Evolutionary conservation across 1,284 basidiomycete species (phyloP).

Genomic region (Ustilago nuda): DNA sequence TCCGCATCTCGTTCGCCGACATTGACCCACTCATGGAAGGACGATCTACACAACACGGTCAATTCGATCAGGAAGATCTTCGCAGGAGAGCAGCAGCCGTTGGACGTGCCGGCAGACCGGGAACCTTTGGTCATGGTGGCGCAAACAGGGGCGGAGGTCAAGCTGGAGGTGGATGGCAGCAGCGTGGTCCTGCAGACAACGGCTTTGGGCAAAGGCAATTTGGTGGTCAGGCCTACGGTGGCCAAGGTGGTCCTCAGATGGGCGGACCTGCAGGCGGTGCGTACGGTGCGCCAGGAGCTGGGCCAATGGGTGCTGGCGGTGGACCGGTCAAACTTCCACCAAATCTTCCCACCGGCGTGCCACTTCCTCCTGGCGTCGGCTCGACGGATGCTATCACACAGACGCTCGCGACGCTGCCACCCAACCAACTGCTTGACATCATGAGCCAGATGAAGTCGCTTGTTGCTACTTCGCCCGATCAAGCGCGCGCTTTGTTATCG

Average conservation of each 20-base stretch:
- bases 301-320: conserved; percentile 48
- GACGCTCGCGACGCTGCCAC: conserved; percentile 84
- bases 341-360: conserved; percentile 81
- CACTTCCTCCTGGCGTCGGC: conserved; percentile 79
- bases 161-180: conserved; percentile 30
- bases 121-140: conserved; percentile 46
- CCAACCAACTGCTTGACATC: conserved; percentile 90
- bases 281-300: conserved; percentile 27
- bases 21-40: conserved; percentile 69
- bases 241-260: conserved; percentile 22
- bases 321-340: conserved; percentile 72
- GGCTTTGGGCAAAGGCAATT: conserved; percentile 36
- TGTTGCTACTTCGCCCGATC: conserved; percentile 88
- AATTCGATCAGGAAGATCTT: conserved; percentile 55
- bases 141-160: conserved; percentile 19
- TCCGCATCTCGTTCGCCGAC: conserved; percentile 80
- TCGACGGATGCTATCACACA: conserved; percentile 87
- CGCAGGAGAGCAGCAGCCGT: conserved; percentile 44
- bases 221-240: conserved; percentile 29
- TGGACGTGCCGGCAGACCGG: conserved; percentile 42
- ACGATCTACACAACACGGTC: conserved; percentile 59
- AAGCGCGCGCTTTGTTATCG: conserved; percentile 82
- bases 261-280: conserved; percentile 26
- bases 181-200: conserved; percentile 28
- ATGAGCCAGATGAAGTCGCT: conserved; percentile 97